Conservation (phyloP, 2,329 filamentous ascomycete genomes). For the Monilinia fructicola region DNA sequence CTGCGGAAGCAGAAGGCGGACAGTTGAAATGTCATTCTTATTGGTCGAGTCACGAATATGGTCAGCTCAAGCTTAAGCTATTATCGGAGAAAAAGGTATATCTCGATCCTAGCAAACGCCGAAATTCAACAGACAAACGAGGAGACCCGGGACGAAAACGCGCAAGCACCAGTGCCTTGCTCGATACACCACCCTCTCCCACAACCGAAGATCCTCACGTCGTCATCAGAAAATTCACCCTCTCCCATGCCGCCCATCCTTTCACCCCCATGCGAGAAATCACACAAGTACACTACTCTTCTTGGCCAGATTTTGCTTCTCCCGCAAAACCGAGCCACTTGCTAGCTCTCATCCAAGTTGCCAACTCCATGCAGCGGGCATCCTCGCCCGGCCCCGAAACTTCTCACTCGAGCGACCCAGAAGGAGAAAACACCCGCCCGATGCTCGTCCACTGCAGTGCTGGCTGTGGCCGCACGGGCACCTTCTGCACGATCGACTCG, state of each 20-base stretch:
- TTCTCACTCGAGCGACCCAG: constrained; percentile 58
- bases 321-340: constrained; percentile 87
- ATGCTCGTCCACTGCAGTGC: constrained; percentile 94
- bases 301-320: constrained; percentile 97
- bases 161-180: constrained; percentile 52
- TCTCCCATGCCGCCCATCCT: constrained; percentile 73
- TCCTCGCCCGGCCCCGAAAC: constrained; percentile 34
- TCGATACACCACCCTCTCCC: constrained; percentile 41
- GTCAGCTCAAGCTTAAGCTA: constrained; percentile 69
- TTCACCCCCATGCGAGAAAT: constrained; percentile 88
- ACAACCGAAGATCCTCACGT: constrained; percentile 67
- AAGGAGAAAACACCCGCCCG: constrained; percentile 58
- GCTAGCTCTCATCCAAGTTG: constrained; percentile 84
- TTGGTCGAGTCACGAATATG: constrained; percentile 80
- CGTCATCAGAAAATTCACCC: constrained; percentile 80
- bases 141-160: constrained; percentile 49
- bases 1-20: constrained; percentile 88
- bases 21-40: constrained; percentile 95
- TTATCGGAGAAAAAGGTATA: constrained; percentile 82
- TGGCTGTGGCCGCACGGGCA: constrained; percentile 91
- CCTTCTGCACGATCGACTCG: constrained; percentile 94
- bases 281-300: constrained; percentile 89
- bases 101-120: constrained; percentile 59
- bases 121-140: constrained; percentile 42
- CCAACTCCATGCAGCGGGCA: constrained; percentile 68